These are phyloP conservation scores for Alternaria dauci DNA, from an alignment of 2,329 filamentous ascomycete genomes.

Conservation along the genomic window DNA sequence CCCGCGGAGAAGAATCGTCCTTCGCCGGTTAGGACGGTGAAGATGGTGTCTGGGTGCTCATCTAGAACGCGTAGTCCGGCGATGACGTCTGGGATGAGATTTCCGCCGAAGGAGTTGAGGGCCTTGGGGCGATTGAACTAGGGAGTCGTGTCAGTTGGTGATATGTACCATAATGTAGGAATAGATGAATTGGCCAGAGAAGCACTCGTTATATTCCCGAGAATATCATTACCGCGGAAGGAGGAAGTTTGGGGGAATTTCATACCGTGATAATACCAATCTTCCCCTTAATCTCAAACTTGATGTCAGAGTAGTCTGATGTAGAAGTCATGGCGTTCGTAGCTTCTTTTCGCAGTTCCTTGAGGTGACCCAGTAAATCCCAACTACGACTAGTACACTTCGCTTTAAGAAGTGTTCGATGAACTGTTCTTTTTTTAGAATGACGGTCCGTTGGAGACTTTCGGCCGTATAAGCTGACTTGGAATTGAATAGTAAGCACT, in stretches of 20 bases:
- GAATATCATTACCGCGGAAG: background rate
- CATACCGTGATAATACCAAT: slow-evolving; percentile 57
- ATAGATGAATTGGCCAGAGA: background rate
- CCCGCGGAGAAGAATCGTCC: slow-evolving; percentile 61
- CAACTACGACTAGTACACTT: background rate
- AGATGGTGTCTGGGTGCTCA: slow-evolving; percentile 58
- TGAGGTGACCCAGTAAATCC: background rate
- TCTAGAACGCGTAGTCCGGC: slow-evolving; percentile 56
- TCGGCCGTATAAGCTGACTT: background rate
- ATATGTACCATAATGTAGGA: background rate
- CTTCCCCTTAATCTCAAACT: slow-evolving; percentile 54
- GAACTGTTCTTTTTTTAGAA: background rate
- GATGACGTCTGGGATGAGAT: slow-evolving; percentile 55
- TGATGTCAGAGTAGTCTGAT: slow-evolving; percentile 52
- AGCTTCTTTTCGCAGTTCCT: background rate
- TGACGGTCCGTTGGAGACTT: background rate
- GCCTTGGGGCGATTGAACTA: slow-evolving; percentile 60
- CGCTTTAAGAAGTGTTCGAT: background rate
- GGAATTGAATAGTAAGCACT: slow-evolving; percentile 21
- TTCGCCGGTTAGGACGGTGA: slow-evolving; percentile 61
- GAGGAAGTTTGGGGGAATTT: background rate
- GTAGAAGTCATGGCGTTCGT: slow-evolving; percentile 32
- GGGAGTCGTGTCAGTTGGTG: background rate
- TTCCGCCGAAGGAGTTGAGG: slow-evolving; percentile 60
- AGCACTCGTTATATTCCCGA: background rate